Percentiles rank a stretch among this genome's conserved stretches.
Conservation (phyloP, 768 basidiomycete genomes). For the Tylopilus rubrobrunneus region DNA sequence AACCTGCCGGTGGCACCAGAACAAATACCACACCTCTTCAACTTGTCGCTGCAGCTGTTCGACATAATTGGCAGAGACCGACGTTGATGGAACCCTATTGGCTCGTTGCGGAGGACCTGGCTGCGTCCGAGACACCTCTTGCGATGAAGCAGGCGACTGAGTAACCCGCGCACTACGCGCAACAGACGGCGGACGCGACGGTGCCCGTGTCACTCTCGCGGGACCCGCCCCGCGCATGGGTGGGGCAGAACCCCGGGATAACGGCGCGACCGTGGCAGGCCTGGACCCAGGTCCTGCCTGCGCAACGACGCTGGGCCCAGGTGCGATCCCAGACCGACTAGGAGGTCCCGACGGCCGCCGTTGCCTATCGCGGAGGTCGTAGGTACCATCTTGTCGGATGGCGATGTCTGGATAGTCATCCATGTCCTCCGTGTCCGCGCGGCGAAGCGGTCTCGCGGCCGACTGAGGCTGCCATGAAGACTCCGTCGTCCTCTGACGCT, state of each 20-base stretch:
- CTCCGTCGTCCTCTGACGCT: conserved; percentile 52
- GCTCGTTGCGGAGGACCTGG: conserved; percentile 10
- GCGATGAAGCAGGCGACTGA: conserved; percentile 19
- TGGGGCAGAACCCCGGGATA: conserved; percentile 13
- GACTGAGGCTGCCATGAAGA: conserved; percentile 44
- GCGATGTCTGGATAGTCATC: conserved; percentile 64
- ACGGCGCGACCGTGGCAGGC: conserved; percentile 5
- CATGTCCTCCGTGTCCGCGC: conserved; percentile 34
- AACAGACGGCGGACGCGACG: conserved; percentile 15
- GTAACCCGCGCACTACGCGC: conserved; percentile 8
- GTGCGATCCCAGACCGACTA: conserved; percentile 9
- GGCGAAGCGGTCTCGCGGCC: conserved; percentile 21
- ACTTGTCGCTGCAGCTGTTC: conserved; percentile 34
- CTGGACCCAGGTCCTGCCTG: conserved; percentile 8
- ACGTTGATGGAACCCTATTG: conserved; percentile 3
- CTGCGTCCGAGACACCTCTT: conserved; percentile 14
- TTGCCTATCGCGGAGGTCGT: conserved; percentile 37
- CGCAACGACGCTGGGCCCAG: conserved; percentile 7
- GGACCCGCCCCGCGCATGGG: conserved; percentile 9
- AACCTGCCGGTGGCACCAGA: conserved; percentile 1
- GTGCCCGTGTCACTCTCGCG: conserved; percentile 2
- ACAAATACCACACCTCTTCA: conserved; percentile 41
- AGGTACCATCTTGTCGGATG: conserved; percentile 55
- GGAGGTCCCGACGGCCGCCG: conserved; percentile 11
- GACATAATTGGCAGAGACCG: conserved; percentile 1